These are phyloP conservation scores for Ceratobasidium sp. DNA, from an alignment of 1,284 basidiomycete genomes.

Conservation along the genomic window DNA sequence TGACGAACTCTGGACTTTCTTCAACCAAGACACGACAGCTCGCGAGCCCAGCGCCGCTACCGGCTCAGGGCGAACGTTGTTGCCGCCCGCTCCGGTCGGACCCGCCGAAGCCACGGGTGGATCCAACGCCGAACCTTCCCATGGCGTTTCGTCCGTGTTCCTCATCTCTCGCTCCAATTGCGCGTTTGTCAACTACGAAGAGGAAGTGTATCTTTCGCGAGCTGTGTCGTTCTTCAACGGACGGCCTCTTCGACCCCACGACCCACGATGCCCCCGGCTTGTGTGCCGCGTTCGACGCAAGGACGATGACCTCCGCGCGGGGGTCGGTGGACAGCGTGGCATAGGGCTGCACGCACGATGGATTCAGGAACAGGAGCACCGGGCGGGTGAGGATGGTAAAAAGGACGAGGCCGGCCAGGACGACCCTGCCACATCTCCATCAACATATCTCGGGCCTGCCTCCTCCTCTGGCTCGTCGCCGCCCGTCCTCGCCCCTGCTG, in stretches of 20 bases:
- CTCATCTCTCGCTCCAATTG: conserved; percentile 93
- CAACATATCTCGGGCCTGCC: conserved; percentile 48
- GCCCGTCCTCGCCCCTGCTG: not conserved
- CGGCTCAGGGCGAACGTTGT: conserved; percentile 10
- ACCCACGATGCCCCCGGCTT: conserved; percentile 79
- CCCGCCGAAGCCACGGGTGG: conserved; percentile 11
- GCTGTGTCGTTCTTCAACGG: conserved; percentile 84
- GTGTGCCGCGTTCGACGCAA: conserved; percentile 87
- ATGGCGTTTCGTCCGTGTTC: conserved; percentile 88
- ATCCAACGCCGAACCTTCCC: conserved; percentile 1
- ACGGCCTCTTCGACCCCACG: conserved; percentile 70
- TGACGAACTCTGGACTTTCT: conserved; percentile 91
- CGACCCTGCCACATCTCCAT: conserved; percentile 49
- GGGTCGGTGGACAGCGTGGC: conserved; percentile 92
- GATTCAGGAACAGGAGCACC: conserved; percentile 69
- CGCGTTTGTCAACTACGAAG: conserved; percentile 91
- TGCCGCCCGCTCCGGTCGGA: conserved; percentile 7
- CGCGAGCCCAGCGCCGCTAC: conserved; percentile 36
- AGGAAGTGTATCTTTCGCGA: conserved; percentile 69
- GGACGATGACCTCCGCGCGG: conserved; percentile 89
- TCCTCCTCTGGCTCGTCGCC: conserved; percentile 42
- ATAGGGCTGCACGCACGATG: conserved; percentile 85
- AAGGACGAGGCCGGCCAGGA: conserved; percentile 38
- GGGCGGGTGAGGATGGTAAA: conserved; percentile 42
- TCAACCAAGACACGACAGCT: conserved; percentile 57